Evolutionary conservation across 176 grass and related monocot species (phyloP).

Genomic region (Paspalum vaginatum): DNA sequence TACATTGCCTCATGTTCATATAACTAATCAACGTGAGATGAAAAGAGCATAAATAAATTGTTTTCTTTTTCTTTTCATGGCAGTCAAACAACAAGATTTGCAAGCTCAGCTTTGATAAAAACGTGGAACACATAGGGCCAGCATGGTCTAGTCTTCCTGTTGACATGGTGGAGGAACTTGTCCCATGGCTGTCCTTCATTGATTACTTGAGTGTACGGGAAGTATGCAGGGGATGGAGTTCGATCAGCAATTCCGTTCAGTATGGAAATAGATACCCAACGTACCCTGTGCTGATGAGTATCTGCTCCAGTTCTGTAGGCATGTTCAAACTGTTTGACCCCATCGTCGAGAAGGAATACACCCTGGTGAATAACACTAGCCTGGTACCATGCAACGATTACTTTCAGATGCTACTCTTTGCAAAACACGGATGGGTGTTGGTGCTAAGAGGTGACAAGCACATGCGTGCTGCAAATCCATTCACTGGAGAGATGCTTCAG

Average conservation of each 20-base stretch:
- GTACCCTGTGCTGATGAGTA: conserved; percentile 15
- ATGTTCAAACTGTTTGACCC: conserved; percentile 6
- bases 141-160: conserved; percentile 22
- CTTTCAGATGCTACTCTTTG: conserved; percentile 10
- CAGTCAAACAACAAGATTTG: too few species aligned
- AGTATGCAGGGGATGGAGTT: conserved; percentile 21
- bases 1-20: too few species aligned
- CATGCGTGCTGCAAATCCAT: not conserved
- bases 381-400: not conserved
- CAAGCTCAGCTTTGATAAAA: too few species aligned
- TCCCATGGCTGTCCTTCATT: not conserved
- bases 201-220: not conserved
- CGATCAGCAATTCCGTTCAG: not conserved
- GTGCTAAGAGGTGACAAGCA: not conserved
- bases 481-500: not conserved
- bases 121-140: too few species aligned
- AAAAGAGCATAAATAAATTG: too few species aligned
- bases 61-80: too few species aligned
- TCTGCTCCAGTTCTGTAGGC: not conserved
- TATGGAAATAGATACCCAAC: conserved; percentile 15
- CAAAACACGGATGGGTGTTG: conserved; percentile 28
- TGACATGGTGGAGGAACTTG: conserved; percentile 19
- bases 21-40: too few species aligned
- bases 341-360: conserved; percentile 7
- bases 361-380: not conserved